A percentile compares a stretch with the other conserved stretches of the same genome.
Evolutionary conservation across 164 flowering plant species (phyloP).

Genomic region (Piper betle): DNA sequence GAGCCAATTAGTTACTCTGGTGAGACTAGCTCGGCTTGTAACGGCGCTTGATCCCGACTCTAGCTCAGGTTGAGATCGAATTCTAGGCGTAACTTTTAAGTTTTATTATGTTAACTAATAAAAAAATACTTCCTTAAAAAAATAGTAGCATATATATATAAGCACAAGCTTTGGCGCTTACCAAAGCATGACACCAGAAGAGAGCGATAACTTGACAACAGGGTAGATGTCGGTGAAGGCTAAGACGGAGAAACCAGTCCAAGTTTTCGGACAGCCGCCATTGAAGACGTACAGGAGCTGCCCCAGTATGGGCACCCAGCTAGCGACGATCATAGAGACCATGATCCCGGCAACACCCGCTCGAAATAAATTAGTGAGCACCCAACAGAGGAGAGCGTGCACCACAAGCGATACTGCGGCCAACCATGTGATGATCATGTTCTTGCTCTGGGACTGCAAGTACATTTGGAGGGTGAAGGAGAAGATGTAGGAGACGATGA

Average conservation of each 20-base stretch:
- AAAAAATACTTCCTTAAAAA: no score
- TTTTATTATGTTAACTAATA: no score
- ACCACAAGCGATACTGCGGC: constrained; percentile 22
- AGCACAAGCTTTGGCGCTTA: constrained; percentile 1
- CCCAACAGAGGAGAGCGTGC: constrained; percentile 39
- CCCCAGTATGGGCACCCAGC: constrained; percentile 36
- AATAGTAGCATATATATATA: no score
- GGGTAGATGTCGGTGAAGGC: constrained; percentile 52
- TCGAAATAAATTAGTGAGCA: constrained; percentile 16
- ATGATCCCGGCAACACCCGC: constrained; percentile 34
- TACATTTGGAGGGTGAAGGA: constrained; percentile 41
- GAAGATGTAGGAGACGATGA: constrained; percentile 18
- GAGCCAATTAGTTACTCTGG: no score
- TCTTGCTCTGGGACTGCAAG: constrained; percentile 46
- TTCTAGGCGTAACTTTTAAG: no score
- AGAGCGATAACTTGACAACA: constrained; percentile 39
- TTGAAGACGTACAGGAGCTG: constrained; percentile 16
- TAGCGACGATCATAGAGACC: constrained; percentile 26
- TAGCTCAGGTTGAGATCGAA: no score
- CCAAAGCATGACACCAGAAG: constrained; percentile 69
- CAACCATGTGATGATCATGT: constrained; percentile 28
- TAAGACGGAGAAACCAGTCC: constrained; percentile 40
- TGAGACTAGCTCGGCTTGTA: no score
- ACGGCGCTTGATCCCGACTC: no score
- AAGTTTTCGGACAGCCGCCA: constrained; percentile 43